A percentile compares a stretch with the other conserved stretches of the same genome.
phyloP scores from a whole-genome alignment of 1,284 basidiomycete genomes.

The Boletus austroedulis region DNA sequence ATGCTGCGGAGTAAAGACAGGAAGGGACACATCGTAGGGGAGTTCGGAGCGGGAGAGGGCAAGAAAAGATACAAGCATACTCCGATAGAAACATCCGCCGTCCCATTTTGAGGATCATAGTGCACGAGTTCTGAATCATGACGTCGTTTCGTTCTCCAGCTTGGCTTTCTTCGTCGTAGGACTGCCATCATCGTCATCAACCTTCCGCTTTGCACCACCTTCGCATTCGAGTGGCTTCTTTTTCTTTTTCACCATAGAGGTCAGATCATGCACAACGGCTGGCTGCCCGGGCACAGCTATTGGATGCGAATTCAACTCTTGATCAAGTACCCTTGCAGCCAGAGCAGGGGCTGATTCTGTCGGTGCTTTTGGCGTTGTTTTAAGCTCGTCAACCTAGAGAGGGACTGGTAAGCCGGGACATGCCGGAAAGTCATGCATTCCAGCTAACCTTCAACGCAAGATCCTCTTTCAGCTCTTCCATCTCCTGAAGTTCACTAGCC shows the following conservation, averaged over 20 bases:
- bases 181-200: slow-evolving; percentile 53
- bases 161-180: slow-evolving; percentile 66
- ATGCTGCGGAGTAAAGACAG: slow-evolving; percentile 73
- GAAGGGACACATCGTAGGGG: slow-evolving; percentile 76
- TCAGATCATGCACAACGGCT: slow-evolving; percentile 72
- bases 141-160: slow-evolving; percentile 41
- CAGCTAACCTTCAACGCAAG: slow-evolving; percentile 70
- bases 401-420: neutral
- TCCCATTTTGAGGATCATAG: slow-evolving; percentile 41
- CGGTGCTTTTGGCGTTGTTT: slow-evolving; percentile 65
- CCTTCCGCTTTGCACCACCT: slow-evolving; percentile 60
- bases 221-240: slow-evolving; percentile 48
- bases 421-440: neutral
- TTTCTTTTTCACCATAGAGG: slow-evolving; percentile 82
- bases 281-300: slow-evolving; percentile 31
- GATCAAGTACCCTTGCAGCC: slow-evolving; percentile 66
- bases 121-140: slow-evolving; percentile 12
- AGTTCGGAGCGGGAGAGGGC: slow-evolving; percentile 71
- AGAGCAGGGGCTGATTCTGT: slow-evolving; percentile 58
- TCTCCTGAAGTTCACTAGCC: slow-evolving; percentile 74
- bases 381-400: slow-evolving; percentile 79
- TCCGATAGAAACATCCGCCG: slow-evolving; percentile 44
- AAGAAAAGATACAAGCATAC: slow-evolving; percentile 78
- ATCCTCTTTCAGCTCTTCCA: slow-evolving; percentile 73
- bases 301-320: slow-evolving; percentile 50